phyloP scores from a whole-genome alignment of 2,329 filamentous ascomycete species.

The Penicillium sp. region DNA sequence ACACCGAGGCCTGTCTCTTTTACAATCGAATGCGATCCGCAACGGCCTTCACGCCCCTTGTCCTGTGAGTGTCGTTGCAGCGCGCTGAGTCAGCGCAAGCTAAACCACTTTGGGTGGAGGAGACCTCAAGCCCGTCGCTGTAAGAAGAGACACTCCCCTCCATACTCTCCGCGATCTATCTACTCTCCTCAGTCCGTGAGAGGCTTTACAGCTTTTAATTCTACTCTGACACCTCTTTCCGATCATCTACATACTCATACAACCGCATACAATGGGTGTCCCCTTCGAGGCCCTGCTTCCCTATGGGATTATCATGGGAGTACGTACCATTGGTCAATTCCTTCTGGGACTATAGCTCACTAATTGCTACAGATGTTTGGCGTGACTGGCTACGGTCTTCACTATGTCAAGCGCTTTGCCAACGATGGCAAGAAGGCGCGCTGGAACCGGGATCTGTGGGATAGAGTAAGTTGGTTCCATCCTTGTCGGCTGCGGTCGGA shows the following conservation, averaged over 20 bases:
- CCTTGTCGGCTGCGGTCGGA: constrained; percentile 13
- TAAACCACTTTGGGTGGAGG: constrained; percentile 32
- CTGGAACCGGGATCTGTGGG: constrained; percentile 62
- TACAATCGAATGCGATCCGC: constrained; percentile 32
- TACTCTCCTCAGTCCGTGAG: constrained; percentile 1
- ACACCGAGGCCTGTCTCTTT: constrained; percentile 19
- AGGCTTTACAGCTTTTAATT: constrained; percentile 9
- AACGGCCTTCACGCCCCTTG: constrained; percentile 32
- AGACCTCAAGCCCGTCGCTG: constrained; percentile 28
- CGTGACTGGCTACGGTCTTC: constrained; percentile 58
- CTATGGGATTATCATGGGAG: constrained; percentile 61
- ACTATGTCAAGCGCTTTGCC: constrained; percentile 57
- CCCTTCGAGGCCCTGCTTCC: constrained; percentile 65
- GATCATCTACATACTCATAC: neutral
- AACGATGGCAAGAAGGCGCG: constrained; percentile 63
- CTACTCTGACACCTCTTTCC: neutral
- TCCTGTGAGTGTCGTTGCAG: constrained; percentile 37
- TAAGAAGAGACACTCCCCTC: constrained; percentile 14
- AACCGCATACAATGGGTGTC: constrained; percentile 54
- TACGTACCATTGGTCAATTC: constrained; percentile 42
- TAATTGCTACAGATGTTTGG: constrained; percentile 55
- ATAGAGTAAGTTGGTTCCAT: constrained; percentile 52
- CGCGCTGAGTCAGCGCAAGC: constrained; percentile 36
- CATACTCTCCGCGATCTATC: constrained; percentile 18
- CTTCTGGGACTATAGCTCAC: constrained; percentile 20